Base-by-base conservation (phyloP, 2,329 filamentous ascomycete species). In the Monosporascus sp. region DNA sequence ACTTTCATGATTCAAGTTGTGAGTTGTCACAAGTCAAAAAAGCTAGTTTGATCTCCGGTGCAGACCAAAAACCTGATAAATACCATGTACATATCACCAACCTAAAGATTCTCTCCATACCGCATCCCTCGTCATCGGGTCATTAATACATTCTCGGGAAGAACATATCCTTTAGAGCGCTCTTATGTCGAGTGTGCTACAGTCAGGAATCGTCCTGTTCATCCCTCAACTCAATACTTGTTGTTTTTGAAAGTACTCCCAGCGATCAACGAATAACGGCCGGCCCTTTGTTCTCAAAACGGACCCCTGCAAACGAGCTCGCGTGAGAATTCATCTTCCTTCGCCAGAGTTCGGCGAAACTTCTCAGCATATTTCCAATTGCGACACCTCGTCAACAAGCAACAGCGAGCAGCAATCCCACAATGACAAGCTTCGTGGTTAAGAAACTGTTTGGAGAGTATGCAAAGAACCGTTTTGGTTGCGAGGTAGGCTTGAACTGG, bases 401-500 rank as follows among this genome's bases (percentile, higher is more conserved):
- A n/a, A 11, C 38, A 7, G 15, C 22, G 22, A 22, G 11, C 43
- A 27, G 22, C 43, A 25, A 31, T n/a, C 2, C 14, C 43, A 46
- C 15, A 1, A 46, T 46, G 43, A 31, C 43, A 17, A 46, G 43
- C 7, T 46, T 46, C 43, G 25, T 46, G 4, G n/a, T 46, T 24
- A 46, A 46, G 43, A 46, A 22, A 17, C 11, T 46, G 20, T 46
- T 46, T 6, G 25, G 25, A 17, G 43, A 46, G 15, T 46, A 46
- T 24, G 43, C 43, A 9, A 46, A 46, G 43, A 46, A 46, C 5
- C 24, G 9, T 46, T 46, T 46, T 27, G 55, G 55, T 37, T 39
- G 47, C 20, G 46, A 57, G 53, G 55, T 57, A 47, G 17, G 53
- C 43, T 17, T 25, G 6, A 18, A 54, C 58, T 47, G 20, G 57